phyloP scores from a whole-genome alignment of 2,329 filamentous ascomycete species.

The Colletotrichum somersetense region DNA sequence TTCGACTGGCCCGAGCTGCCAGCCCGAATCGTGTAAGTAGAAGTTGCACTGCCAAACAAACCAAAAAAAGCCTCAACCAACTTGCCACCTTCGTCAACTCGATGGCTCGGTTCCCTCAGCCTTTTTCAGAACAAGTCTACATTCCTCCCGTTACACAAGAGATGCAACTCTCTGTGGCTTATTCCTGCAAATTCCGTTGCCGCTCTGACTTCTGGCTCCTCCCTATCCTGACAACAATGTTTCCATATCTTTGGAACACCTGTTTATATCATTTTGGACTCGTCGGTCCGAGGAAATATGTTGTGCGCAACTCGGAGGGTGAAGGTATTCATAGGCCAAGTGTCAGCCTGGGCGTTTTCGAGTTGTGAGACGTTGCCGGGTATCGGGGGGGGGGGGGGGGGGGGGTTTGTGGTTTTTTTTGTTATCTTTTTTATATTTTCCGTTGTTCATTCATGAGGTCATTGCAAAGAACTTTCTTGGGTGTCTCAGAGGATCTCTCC shows the following conservation, averaged over 20 bases:
- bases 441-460: background rate
- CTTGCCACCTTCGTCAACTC: background rate
- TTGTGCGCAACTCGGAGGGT: background rate
- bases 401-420: background rate
- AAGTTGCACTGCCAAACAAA: background rate
- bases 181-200: background rate
- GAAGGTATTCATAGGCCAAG: background rate
- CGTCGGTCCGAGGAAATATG: background rate
- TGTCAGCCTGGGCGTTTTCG: background rate
- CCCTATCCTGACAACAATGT: background rate
- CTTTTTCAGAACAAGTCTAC: background rate
- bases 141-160: constrained; percentile 14
- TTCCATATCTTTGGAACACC: background rate
- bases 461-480: too few species aligned
- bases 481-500: constrained; percentile 50
- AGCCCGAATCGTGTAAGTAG: background rate
- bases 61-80: background rate
- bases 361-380: constrained; percentile 3
- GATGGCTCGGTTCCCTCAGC: background rate
- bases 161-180: background rate
- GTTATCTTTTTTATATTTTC: background rate
- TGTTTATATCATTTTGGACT: background rate
- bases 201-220: background rate
- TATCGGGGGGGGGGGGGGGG: too few species aligned
- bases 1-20: background rate